Percentiles rank a stretch among this genome's conserved stretches.
Evolutionary conservation across 2,329 filamentous ascomycete species (phyloP).

Genomic region (Colletotrichum australisinense): DNA sequence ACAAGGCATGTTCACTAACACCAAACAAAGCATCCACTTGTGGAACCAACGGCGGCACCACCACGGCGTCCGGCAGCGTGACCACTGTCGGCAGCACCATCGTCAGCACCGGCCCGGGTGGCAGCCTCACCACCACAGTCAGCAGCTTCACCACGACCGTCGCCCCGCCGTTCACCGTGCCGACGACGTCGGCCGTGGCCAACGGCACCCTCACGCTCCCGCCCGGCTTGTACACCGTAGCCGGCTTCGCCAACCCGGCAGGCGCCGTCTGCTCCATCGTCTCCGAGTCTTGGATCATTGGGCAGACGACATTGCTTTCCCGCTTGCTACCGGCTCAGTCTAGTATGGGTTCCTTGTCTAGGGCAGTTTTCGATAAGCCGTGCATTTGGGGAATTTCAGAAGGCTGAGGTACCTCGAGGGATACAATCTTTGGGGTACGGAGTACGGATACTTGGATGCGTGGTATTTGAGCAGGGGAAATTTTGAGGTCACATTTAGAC

Average conservation of each 20-base stretch:
- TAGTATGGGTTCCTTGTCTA: background rate
- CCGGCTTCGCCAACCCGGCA: conserved; percentile 9
- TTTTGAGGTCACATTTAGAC: too few species aligned
- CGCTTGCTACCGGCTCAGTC: background rate
- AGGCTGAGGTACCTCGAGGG: too few species aligned
- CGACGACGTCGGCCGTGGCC: conserved; percentile 15
- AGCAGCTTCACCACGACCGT: conserved; percentile 12
- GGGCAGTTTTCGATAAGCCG: background rate
- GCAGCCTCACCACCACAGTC: conserved; percentile 10
- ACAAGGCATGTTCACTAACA: background rate
- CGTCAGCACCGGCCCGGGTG: conserved; percentile 19
- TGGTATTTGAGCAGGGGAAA: too few species aligned
- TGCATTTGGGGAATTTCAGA: background rate
- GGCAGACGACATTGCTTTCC: conserved; percentile 26
- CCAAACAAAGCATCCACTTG: conserved; percentile 2
- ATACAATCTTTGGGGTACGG: too few species aligned
- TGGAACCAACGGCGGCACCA: background rate
- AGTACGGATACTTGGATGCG: too few species aligned
- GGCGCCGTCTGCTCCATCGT: conserved; percentile 14
- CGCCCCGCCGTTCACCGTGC: background rate
- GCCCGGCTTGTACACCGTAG: conserved; percentile 22
- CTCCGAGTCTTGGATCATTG: conserved; percentile 25
- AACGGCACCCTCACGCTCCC: conserved; percentile 31
- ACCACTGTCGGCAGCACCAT: conserved; percentile 6
- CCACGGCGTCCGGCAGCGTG: background rate